Conservation (phyloP, 164 flowering plant species). For the Chloranthus sessilifolius region DNA sequence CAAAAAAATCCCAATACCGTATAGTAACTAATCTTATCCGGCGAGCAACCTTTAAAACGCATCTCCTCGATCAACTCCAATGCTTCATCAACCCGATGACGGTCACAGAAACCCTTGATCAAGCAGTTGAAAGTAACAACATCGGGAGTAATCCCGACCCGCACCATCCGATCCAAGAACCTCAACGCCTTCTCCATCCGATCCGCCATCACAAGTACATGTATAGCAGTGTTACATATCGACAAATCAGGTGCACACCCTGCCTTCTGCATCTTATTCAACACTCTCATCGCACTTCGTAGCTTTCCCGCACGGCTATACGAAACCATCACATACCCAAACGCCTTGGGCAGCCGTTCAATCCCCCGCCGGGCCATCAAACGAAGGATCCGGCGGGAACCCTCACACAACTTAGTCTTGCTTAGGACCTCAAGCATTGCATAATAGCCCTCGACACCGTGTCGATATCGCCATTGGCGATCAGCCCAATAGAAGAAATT, state of each 20-base stretch:
- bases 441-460: slow-evolving; percentile 58
- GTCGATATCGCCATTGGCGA: slow-evolving; percentile 83
- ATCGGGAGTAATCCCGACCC: slow-evolving; percentile 63
- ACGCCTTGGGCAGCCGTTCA: slow-evolving; percentile 49
- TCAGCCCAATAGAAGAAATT: slow-evolving; percentile 94
- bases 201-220: slow-evolving; percentile 69
- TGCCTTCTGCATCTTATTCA: slow-evolving; percentile 76
- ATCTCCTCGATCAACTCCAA: slow-evolving; percentile 59
- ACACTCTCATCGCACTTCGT: slow-evolving; percentile 58
- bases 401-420: slow-evolving; percentile 81
- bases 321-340: slow-evolving; percentile 70
- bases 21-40: slow-evolving; percentile 87
- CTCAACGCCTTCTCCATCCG: slow-evolving; percentile 70
- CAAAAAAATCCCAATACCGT: slow-evolving; percentile 73
- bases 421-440: slow-evolving; percentile 73
- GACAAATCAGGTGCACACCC: slow-evolving; percentile 63
- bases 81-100: slow-evolving; percentile 59
- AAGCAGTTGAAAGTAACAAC: slow-evolving; percentile 77
- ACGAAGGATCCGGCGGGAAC: slow-evolving; percentile 56
- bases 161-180: slow-evolving; percentile 65
- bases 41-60: slow-evolving; percentile 60
- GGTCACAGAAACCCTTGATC: slow-evolving; percentile 79
- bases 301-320: slow-evolving; percentile 79
- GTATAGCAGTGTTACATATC: slow-evolving; percentile 65
- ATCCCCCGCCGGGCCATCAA: slow-evolving; percentile 76